phyloP scores from a whole-genome alignment of 257 asterid species.

The Solanum sparsipilum region DNA sequence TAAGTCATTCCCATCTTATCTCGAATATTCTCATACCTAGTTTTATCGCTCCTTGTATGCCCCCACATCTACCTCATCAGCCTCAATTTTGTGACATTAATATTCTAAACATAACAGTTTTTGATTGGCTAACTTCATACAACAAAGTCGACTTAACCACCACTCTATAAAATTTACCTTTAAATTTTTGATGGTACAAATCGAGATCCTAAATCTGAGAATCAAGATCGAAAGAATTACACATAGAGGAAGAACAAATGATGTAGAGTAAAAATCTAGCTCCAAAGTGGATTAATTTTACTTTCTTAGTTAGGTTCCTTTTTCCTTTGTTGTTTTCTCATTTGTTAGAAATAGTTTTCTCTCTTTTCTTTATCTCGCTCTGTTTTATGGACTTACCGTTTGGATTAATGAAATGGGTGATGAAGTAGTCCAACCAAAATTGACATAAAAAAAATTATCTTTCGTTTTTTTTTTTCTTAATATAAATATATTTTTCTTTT shows the following conservation, averaged over 20 bases:
- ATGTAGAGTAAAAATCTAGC: background rate
- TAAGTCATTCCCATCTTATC: background rate
- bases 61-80: background rate
- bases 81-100: background rate
- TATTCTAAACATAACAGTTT: background rate
- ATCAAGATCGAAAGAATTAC: background rate
- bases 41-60: background rate
- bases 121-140: background rate
- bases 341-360: too few species aligned
- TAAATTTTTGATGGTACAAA: background rate
- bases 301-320: background rate
- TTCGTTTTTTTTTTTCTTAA: too few species aligned
- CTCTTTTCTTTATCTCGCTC: background rate
- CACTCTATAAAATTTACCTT: background rate
- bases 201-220: too few species aligned
- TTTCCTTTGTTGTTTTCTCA: background rate
- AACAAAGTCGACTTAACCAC: background rate
- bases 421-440: background rate
- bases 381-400: background rate
- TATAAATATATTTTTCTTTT: too few species aligned
- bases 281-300: background rate
- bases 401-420: background rate
- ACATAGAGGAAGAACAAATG: background rate
- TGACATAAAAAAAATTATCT: background rate
- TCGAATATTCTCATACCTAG: background rate